These are phyloP conservation scores for Raddia guianensis DNA, from an alignment of 176 grass and related monocot species.

Conservation along the genomic window DNA sequence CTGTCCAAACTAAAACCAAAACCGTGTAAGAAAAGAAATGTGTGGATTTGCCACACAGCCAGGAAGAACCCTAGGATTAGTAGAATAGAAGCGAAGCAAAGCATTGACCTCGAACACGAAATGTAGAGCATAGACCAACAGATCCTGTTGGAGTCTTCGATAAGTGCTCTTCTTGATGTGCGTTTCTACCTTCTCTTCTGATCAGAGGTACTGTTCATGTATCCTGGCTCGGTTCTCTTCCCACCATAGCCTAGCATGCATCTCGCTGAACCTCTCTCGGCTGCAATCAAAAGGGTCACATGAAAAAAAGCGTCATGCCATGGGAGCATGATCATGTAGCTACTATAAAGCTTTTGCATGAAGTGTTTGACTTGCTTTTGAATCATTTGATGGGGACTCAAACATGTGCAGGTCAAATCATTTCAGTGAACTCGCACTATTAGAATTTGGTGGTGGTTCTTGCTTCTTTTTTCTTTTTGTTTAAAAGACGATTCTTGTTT, in stretches of 20 bases:
- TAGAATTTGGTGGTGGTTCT: neutral
- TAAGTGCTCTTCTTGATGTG: neutral
- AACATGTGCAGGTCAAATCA: neutral
- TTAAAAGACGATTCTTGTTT: neutral
- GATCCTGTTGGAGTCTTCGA: neutral
- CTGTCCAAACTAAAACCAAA: slow-evolving; percentile 25
- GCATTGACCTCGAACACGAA: slow-evolving; percentile 16
- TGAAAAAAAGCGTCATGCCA: neutral
- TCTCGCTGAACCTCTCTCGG: slow-evolving; percentile 94
- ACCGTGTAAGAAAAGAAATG: neutral
- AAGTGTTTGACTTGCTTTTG: neutral
- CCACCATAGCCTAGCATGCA: slow-evolving; percentile 95
- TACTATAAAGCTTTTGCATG: neutral
- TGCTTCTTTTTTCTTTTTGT: neutral
- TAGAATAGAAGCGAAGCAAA: slow-evolving; percentile 25
- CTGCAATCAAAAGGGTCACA: slow-evolving; percentile 41
- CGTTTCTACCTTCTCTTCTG: neutral
- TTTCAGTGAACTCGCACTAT: neutral
- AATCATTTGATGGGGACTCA: neutral
- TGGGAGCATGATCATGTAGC: neutral
- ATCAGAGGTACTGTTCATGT: slow-evolving; percentile 92
- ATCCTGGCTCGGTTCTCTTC: slow-evolving; percentile 89
- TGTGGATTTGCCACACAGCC: slow-evolving; percentile 5
- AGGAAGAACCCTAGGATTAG: slow-evolving; percentile 24
- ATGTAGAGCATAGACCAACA: slow-evolving; percentile 50